Percentiles rank a stretch among this genome's conserved stretches.
phyloP scores from a whole-genome alignment of 2,329 filamentous ascomycete genomes.

The Pseudogymnoascus sp. region DNA sequence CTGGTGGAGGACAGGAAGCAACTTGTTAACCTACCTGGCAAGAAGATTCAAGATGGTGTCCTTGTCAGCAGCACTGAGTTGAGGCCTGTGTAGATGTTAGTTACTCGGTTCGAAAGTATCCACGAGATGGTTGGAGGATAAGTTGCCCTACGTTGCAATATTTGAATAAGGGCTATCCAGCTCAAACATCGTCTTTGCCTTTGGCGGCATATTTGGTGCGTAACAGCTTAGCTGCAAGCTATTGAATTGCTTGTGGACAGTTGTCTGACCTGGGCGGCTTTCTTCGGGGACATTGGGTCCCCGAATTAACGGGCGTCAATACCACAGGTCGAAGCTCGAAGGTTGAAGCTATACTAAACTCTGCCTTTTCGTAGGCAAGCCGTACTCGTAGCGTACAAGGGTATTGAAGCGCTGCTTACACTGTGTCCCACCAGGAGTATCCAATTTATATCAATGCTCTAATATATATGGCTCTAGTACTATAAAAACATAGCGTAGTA shows the following conservation, averaged over 20 bases:
- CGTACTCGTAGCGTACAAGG: background rate
- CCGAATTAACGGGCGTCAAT: background rate
- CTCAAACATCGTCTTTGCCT: slow-evolving; percentile 51
- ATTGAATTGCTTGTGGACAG: background rate
- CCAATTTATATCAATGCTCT: background rate
- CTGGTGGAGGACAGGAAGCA: background rate
- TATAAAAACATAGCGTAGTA: slow-evolving; percentile 4
- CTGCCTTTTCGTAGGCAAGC: background rate
- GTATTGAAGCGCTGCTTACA: background rate
- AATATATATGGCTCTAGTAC: background rate
- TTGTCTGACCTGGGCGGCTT: background rate
- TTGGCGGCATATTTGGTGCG: slow-evolving; percentile 38
- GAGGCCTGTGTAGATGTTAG: slow-evolving; percentile 42
- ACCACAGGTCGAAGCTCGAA: background rate
- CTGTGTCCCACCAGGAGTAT: background rate
- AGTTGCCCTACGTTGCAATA: slow-evolving; percentile 45
- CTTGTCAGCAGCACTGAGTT: slow-evolving; percentile 49
- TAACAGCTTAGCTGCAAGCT: background rate
- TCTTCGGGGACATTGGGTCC: background rate
- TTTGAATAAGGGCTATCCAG: slow-evolving; percentile 57
- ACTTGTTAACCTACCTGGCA: slow-evolving; percentile 47
- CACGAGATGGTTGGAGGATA: background rate
- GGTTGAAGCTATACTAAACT: background rate
- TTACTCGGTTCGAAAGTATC: background rate
- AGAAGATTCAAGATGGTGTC: slow-evolving; percentile 58